Conservation (phyloP, 78 protist species). For the Capsaspora owczarzaki region DNA sequence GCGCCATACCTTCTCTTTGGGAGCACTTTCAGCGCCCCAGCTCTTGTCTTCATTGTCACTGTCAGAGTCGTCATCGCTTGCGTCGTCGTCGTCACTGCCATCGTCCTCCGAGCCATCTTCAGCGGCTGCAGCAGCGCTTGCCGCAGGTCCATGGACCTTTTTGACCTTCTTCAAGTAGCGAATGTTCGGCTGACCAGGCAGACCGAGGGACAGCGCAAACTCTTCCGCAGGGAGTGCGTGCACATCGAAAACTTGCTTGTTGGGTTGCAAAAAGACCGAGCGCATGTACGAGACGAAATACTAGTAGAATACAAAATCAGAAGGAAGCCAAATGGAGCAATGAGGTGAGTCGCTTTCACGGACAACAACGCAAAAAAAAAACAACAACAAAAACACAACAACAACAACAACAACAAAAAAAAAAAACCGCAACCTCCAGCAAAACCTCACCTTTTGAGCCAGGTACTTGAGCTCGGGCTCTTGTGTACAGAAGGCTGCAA, state of each 20-base stretch:
- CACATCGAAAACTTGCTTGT: constrained; percentile 50
- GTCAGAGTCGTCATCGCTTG: not conserved
- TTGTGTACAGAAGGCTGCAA: constrained; percentile 6
- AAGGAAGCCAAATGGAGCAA: no score
- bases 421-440: no score
- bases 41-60: not conserved
- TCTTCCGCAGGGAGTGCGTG: constrained; percentile 18
- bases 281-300: constrained; percentile 59
- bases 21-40: no score
- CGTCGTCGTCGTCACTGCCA: not conserved
- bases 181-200: not conserved
- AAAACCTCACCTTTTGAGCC: constrained; percentile 67
- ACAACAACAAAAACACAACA: no score
- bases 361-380: no score
- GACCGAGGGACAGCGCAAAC: constrained; percentile 3
- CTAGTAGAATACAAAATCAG: no score
- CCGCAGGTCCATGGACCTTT: not conserved
- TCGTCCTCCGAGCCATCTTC: not conserved
- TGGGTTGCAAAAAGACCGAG: constrained; percentile 12
- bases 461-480: constrained; percentile 42
- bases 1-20: no score
- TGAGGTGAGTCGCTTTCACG: no score
- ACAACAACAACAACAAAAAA: no score
- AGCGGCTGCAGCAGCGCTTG: not conserved
- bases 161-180: not conserved